Percentiles rank a stretch among this genome's conserved stretches.
Conservation (phyloP, 2,329 filamentous ascomycete genomes). For the Aspergillus pseudoglaucus region DNA sequence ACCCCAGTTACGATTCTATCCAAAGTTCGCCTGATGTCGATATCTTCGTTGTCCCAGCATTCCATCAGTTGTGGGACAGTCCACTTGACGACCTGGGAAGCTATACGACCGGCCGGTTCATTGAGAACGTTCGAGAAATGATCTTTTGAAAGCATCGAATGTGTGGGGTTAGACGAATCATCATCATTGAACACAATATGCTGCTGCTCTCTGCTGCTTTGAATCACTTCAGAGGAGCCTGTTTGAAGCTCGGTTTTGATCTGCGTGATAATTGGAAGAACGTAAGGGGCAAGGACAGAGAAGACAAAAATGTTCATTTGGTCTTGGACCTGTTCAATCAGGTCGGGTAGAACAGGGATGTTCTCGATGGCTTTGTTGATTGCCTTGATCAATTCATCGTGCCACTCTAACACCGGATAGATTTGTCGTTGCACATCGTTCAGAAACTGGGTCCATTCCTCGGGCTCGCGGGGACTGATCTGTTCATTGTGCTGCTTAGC, state of each 20-base stretch:
- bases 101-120: slow-evolving; percentile 76
- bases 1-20: slow-evolving; percentile 74
- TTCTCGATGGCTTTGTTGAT: slow-evolving; percentile 75
- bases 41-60: slow-evolving; percentile 72
- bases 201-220: slow-evolving; percentile 76
- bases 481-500: slow-evolving; percentile 69
- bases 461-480: slow-evolving; percentile 71
- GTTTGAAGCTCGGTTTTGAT: slow-evolving; percentile 81
- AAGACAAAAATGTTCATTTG: slow-evolving; percentile 87
- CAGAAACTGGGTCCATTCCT: slow-evolving; percentile 75
- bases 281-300: slow-evolving; percentile 79
- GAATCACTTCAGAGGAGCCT: slow-evolving; percentile 79
- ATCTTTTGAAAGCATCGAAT: slow-evolving; percentile 94
- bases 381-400: slow-evolving; percentile 76
- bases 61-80: slow-evolving; percentile 83
- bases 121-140: slow-evolving; percentile 90
- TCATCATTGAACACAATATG: slow-evolving; percentile 81
- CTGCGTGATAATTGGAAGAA: slow-evolving; percentile 78
- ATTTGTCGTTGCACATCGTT: slow-evolving; percentile 68
- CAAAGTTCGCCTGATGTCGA: slow-evolving; percentile 63
- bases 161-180: slow-evolving; percentile 70
- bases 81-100: slow-evolving; percentile 73
- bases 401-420: slow-evolving; percentile 84
- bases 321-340: slow-evolving; percentile 80
- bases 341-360: slow-evolving; percentile 75